These are phyloP conservation scores for Saccharum officinarum DNA, from an alignment of 176 grass and related monocot genomes.

Conservation along the genomic window DNA sequence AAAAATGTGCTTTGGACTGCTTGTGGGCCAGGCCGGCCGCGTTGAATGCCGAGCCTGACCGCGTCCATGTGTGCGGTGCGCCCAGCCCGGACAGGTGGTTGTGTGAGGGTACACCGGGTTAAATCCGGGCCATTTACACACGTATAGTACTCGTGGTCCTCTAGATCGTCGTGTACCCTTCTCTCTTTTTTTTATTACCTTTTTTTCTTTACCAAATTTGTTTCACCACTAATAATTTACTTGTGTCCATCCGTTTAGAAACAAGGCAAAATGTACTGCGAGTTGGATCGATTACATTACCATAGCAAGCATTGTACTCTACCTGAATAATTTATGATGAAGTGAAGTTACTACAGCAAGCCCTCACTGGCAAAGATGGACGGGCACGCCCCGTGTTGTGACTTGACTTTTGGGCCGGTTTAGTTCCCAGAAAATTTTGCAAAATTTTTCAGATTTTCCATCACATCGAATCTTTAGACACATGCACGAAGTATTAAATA, in stretches of 20 bases:
- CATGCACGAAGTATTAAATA: too few relatives aligned
- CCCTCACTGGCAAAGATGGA: not conserved
- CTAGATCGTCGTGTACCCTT: not conserved
- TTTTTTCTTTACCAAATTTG: not conserved
- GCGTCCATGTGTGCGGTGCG: constrained; percentile 44
- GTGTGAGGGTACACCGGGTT: constrained; percentile 33
- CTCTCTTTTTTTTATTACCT: not conserved
- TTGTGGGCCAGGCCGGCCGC: not conserved
- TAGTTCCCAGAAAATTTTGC: too few relatives aligned
- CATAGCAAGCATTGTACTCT: not conserved
- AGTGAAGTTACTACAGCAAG: not conserved
- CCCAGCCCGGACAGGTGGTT: constrained; percentile 32
- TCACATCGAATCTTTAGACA: too few relatives aligned
- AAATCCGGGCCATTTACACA: constrained; percentile 32
- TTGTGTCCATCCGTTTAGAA: not conserved
- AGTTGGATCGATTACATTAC: not conserved
- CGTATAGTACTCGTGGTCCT: constrained; percentile 19
- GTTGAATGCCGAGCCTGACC: constrained; percentile 36
- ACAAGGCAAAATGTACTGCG: not conserved
- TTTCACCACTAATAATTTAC: constrained; percentile 18
- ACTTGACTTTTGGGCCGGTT: not conserved
- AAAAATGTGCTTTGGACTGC: not conserved
- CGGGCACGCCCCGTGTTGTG: not conserved
- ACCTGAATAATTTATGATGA: constrained; percentile 14
- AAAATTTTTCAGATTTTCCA: too few relatives aligned